Base-by-base conservation (phyloP, 2,329 filamentous ascomycete species). In the Neocatenulostroma microsporum region DNA sequence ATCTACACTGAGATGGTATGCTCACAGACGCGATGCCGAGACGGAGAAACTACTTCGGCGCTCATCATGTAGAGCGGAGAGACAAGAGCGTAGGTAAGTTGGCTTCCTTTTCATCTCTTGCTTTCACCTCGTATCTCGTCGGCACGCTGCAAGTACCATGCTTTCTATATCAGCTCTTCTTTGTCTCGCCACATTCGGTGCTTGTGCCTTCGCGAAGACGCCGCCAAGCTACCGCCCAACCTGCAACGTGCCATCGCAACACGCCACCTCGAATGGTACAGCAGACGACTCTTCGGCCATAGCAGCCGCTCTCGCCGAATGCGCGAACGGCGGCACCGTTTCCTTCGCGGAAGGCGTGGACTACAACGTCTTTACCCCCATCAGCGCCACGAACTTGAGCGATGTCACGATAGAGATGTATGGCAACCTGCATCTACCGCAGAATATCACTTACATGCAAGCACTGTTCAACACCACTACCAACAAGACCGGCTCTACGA, bases 381-480 rank as follows among this genome's bases (percentile, higher is more conserved):
- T 67, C 25, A 49, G 41, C 3, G 62, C 62, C 4, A 61, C 50
- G 2, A 63, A 63, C 21, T 51, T 68, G 17, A 59, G 53, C 33
- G 64, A 68, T 42, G 63, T 68, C 11, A 55, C 57, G 27, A 67
- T 68, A 26, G 55, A 50, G 3, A 55, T 68, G 45, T 47, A 59
- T 21, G 66, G 65, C n/a, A 68, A 66, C 39, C 52, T 67, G 11
- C 62, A 66, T 40, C 53, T 69, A 3, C 59, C 64, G 3, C 54
- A 61, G 38, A 60, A 63, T 42, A 59, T 68, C 24, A 51, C 55
- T 9, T 50, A 55, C 5, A 43, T 67, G 3, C 61, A 66, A 39
- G 37, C 24, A 25, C 34, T 46, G 20, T 21, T 54, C 19, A 54
- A 52, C 23, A 49, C 47, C 6, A 54, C 55, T 6, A 55, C 55